These are phyloP conservation scores for Cynara cardunculus DNA, from an alignment of 129 eudicot genomes.

Conservation along the genomic window DNA sequence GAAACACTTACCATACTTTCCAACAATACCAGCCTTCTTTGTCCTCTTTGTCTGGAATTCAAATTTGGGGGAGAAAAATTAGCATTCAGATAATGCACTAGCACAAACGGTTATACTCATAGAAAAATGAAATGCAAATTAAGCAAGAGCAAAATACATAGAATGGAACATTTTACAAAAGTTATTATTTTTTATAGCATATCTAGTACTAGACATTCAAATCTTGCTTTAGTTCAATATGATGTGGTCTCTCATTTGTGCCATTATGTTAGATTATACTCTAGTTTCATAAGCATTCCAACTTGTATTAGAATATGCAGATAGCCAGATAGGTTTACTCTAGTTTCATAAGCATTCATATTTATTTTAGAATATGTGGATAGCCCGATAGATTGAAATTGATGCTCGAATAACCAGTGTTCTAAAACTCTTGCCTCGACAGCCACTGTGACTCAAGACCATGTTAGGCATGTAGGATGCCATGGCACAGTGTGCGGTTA, in stretches of 20 bases:
- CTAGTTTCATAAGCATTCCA: background rate
- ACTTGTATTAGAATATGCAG: background rate
- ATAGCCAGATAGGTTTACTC: background rate
- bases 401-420: no score
- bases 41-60: constrained; percentile 46
- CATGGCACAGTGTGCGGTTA: no score
- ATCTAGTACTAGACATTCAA: background rate
- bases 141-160: background rate
- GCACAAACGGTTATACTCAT: background rate
- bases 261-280: background rate
- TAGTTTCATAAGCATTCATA: no score
- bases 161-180: background rate
- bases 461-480: no score
- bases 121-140: background rate
- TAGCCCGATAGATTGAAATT: no score
- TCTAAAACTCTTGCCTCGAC: no score
- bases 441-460: no score
- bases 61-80: background rate
- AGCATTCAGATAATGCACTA: background rate
- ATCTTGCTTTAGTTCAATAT: background rate
- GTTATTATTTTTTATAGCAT: no score
- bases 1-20: constrained; percentile 40
- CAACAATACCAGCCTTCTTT: constrained; percentile 24
- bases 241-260: background rate
- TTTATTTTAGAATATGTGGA: no score